These are phyloP conservation scores for Neurospora pannonica DNA, from an alignment of 495 filamentous ascomycete species.

Conservation along the genomic window DNA sequence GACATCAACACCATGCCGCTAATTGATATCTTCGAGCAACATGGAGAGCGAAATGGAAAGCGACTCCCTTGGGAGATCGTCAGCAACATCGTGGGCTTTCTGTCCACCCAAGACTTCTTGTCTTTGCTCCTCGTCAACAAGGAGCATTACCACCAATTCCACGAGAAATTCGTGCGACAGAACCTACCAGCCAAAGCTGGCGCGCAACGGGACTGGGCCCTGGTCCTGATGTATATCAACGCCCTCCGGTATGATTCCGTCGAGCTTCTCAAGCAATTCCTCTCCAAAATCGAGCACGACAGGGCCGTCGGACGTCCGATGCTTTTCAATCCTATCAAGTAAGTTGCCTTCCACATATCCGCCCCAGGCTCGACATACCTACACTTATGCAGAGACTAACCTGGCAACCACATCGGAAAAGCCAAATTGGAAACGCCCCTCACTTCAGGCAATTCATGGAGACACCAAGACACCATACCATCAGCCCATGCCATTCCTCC, in stretches of 20 bases:
- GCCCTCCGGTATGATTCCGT: neutral
- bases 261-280: neutral
- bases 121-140: neutral
- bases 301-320: neutral
- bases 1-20: neutral
- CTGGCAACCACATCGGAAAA: too few species aligned
- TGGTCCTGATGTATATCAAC: neutral
- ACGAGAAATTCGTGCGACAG: neutral
- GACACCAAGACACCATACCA: too few species aligned
- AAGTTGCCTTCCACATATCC: neutral
- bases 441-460: too few species aligned
- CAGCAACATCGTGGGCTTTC: neutral
- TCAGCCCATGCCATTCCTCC: too few species aligned
- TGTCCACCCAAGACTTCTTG: neutral
- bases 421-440: too few species aligned
- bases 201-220: too few species aligned
- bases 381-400: neutral
- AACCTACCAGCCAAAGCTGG: too few species aligned
- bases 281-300: neutral
- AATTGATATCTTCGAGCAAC: too few species aligned
- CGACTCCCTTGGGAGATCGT: neutral
- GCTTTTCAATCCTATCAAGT: neutral
- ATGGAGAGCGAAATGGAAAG: too few species aligned
- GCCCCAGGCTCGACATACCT: neutral
- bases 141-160: neutral